Percentiles rank a stretch among this genome's conserved stretches.
Conservation (phyloP, 208 protist genomes). For the Herpetomonas samuelpessoai region DNA sequence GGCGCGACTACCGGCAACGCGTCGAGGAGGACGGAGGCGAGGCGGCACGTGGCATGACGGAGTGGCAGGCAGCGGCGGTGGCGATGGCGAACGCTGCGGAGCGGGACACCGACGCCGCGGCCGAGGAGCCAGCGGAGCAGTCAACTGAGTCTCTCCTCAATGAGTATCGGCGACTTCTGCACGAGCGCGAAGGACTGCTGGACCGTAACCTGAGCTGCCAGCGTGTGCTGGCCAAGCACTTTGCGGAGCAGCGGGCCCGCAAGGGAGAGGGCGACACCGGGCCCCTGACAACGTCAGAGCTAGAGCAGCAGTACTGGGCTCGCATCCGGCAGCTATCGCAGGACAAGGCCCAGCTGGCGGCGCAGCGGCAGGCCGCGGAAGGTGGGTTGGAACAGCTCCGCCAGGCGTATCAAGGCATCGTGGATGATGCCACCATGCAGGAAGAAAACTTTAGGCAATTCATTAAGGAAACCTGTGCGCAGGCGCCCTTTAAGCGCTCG, state of each 20-base stretch:
- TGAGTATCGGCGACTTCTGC: slow-evolving; percentile 65
- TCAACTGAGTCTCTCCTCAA: slow-evolving; percentile 27
- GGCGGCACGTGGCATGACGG: slow-evolving; percentile 7
- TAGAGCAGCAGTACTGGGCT: slow-evolving; percentile 76
- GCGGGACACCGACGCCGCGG: slow-evolving; percentile 8
- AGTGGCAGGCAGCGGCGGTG: slow-evolving; percentile 4
- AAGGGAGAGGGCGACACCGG: slow-evolving; percentile 62
- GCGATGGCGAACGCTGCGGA: slow-evolving; percentile 9
- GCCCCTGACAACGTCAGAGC: slow-evolving; percentile 49
- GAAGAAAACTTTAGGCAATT: slow-evolving; percentile 76
- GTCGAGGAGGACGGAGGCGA: slow-evolving; percentile 23
- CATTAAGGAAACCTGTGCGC: slow-evolving; percentile 50
- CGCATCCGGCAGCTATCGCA: slow-evolving; percentile 64
- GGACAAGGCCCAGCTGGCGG: slow-evolving; percentile 37
- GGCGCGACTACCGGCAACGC: slow-evolving; percentile 38
- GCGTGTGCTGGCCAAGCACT: slow-evolving; percentile 67
- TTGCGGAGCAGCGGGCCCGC: slow-evolving; percentile 72
- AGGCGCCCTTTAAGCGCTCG: slow-evolving; percentile 66
- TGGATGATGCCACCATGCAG: slow-evolving; percentile 55
- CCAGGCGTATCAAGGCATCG: slow-evolving; percentile 49
- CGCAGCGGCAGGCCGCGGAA: slow-evolving; percentile 37
- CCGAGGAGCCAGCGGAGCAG: slow-evolving; percentile 28
- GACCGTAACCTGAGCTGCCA: slow-evolving; percentile 68
- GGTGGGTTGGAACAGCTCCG: slow-evolving; percentile 42
- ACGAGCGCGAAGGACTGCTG: slow-evolving; percentile 44